A percentile compares a stretch with the other conserved stretches of the same genome.
Evolutionary conservation across 2,329 filamentous ascomycete genomes (phyloP).

Genomic region (Arthrocladium fulminans): DNA sequence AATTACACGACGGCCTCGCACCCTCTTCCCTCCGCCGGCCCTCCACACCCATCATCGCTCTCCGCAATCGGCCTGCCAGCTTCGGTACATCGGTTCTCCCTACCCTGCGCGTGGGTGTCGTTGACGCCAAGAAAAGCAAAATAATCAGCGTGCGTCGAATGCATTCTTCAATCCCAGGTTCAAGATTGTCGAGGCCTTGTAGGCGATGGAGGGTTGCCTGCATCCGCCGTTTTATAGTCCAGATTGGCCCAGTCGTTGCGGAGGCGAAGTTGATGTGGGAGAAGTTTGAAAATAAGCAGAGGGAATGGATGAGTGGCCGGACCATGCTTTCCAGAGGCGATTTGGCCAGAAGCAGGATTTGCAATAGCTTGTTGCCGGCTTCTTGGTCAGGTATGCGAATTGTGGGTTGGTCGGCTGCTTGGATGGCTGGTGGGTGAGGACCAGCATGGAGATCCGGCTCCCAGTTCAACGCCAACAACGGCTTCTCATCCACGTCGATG

Average conservation of each 20-base stretch:
- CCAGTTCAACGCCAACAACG: slow-evolving; percentile 2
- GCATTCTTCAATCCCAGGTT: background rate
- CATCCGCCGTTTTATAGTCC: slow-evolving; percentile 5
- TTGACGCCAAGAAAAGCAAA: slow-evolving; percentile 5
- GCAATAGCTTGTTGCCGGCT: background rate
- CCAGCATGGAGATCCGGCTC: background rate
- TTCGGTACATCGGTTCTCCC: background rate
- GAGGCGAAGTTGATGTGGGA: background rate
- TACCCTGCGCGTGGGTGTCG: background rate
- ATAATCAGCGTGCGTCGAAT: slow-evolving; percentile 1
- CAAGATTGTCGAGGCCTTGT: background rate
- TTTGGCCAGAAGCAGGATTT: background rate
- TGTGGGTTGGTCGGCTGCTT: too few species aligned
- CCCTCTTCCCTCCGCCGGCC: background rate
- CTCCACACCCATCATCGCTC: background rate
- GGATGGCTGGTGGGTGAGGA: background rate
- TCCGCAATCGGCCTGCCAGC: background rate
- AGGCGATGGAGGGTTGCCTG: slow-evolving; percentile 2
- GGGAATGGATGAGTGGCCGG: background rate
- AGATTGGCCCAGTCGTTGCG: background rate
- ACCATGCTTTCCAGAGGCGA: background rate
- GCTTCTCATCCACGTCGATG: slow-evolving; percentile 7
- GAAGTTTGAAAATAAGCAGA: background rate
- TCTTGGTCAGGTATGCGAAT: background rate
- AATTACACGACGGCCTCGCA: background rate